Percentiles rank a stretch among this genome's conserved stretches.
Evolutionary conservation across 805 yeast genomes (phyloP).

Genomic region (Jamesozyma jinghongensis): DNA sequence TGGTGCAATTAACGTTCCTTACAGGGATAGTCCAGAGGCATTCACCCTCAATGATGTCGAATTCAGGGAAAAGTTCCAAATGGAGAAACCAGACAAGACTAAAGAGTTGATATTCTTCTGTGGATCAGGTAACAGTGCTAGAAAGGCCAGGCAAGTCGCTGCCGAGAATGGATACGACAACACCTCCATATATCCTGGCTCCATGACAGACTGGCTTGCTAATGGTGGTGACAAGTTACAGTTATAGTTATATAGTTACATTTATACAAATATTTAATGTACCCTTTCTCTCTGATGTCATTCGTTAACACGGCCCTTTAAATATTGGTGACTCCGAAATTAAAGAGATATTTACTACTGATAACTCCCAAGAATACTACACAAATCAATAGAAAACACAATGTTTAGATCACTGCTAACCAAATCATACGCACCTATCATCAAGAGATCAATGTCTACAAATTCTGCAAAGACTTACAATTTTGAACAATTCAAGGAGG

Average conservation of each 20-base stretch:
- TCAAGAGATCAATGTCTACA: background rate
- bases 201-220: slow-evolving; percentile 72
- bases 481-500: slow-evolving; percentile 41
- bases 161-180: slow-evolving; percentile 65
- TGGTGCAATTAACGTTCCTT: slow-evolving; percentile 74
- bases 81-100: slow-evolving; percentile 57
- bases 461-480: slow-evolving; percentile 39
- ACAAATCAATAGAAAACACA: background rate
- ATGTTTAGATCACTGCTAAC: slow-evolving; percentile 1
- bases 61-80: slow-evolving; percentile 64
- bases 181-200: slow-evolving; percentile 72
- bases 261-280: background rate
- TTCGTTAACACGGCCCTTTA: too few relatives aligned
- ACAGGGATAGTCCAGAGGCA: slow-evolving; percentile 78
- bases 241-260: background rate
- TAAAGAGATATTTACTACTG: too few relatives aligned
- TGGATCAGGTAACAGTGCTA: slow-evolving; percentile 75
- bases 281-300: background rate
- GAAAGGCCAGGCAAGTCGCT: slow-evolving; percentile 76
- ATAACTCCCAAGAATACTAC: too few relatives aligned
- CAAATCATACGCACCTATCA: background rate
- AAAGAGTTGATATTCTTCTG: slow-evolving; percentile 73
- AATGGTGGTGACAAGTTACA: slow-evolving; percentile 17
- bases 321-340: too few relatives aligned
- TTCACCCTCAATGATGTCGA: slow-evolving; percentile 58